Evolutionary conservation across 1,284 basidiomycete genomes (phyloP).

Genomic region (Leccinum pachyderme): DNA sequence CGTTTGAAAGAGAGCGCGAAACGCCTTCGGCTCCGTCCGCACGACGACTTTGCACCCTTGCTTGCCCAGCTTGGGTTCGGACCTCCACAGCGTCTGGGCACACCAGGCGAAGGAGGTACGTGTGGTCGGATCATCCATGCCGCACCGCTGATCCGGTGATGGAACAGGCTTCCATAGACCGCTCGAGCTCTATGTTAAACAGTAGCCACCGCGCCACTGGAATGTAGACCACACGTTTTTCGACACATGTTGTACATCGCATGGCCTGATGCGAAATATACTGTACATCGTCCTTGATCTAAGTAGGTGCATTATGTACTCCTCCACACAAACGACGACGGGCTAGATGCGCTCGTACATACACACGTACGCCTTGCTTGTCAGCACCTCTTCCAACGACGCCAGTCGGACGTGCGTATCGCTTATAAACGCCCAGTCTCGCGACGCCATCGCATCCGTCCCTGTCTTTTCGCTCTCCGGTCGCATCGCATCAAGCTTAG

Average conservation of each 20-base stretch:
- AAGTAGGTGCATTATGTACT: background rate
- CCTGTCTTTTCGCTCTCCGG: constrained; percentile 13
- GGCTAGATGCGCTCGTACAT: constrained; percentile 73
- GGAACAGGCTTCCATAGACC: constrained; percentile 48
- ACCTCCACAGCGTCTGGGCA: constrained; percentile 47
- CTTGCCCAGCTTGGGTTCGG: constrained; percentile 63
- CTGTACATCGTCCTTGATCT: constrained; percentile 2
- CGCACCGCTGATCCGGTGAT: background rate
- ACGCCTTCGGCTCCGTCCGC: constrained; percentile 54
- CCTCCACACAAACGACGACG: background rate
- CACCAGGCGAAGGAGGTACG: constrained; percentile 58
- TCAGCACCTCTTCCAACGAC: constrained; percentile 83
- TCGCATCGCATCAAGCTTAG: background rate
- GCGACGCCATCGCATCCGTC: constrained; percentile 23
- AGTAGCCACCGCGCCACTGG: constrained; percentile 3
- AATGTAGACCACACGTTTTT: background rate
- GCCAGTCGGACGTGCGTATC: constrained; percentile 79
- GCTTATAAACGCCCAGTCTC: constrained; percentile 91
- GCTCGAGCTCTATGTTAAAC: constrained; percentile 46
- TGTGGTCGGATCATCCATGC: background rate
- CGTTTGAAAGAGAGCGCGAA: constrained; percentile 58
- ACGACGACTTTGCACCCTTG: constrained; percentile 51
- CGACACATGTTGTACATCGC: background rate
- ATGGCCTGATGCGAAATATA: constrained; percentile 1
- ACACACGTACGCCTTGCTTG: constrained; percentile 88